These are phyloP conservation scores for Exophiala lecanii-corni DNA, from an alignment of 2,329 filamentous ascomycete genomes.

Conservation along the genomic window DNA sequence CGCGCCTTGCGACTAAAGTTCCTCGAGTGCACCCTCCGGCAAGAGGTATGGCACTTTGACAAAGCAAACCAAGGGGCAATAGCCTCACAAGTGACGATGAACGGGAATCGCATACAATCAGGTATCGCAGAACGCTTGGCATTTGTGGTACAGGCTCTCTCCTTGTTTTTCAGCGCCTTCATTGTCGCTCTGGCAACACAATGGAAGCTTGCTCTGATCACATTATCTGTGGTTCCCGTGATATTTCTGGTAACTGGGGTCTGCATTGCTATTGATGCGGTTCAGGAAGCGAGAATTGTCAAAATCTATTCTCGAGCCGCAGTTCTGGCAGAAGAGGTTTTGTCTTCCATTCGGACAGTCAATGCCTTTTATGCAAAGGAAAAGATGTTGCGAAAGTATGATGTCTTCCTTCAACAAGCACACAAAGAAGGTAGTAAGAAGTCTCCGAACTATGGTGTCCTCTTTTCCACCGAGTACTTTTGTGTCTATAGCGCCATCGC, in stretches of 20 bases:
- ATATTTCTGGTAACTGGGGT: conserved; percentile 31
- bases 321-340: conserved; percentile 47
- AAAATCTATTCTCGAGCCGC: conserved; percentile 42
- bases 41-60: conserved; percentile 33
- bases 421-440: conserved; percentile 44
- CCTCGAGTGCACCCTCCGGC: conserved; percentile 29
- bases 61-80: conserved; percentile 28
- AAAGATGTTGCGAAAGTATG: conserved; percentile 41
- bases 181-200: conserved; percentile 38
- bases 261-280: conserved; percentile 27
- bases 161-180: conserved; percentile 38
- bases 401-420: conserved; percentile 39
- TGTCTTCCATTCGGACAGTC: conserved; percentile 48
- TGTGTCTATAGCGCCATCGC: conserved; percentile 61
- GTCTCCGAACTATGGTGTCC: conserved; percentile 38
- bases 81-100: conserved; percentile 30
- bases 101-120: conserved; percentile 34
- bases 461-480: conserved; percentile 47
- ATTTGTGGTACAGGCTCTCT: conserved; percentile 31
- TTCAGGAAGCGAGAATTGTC: conserved; percentile 23
- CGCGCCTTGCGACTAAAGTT: conserved; percentile 25
- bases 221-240: conserved; percentile 45
- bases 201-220: conserved; percentile 45
- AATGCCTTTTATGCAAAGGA: conserved; percentile 46
- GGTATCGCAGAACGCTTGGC: conserved; percentile 40